Conservation (phyloP, 805 yeast species). For the Ogataea degrootiae region DNA sequence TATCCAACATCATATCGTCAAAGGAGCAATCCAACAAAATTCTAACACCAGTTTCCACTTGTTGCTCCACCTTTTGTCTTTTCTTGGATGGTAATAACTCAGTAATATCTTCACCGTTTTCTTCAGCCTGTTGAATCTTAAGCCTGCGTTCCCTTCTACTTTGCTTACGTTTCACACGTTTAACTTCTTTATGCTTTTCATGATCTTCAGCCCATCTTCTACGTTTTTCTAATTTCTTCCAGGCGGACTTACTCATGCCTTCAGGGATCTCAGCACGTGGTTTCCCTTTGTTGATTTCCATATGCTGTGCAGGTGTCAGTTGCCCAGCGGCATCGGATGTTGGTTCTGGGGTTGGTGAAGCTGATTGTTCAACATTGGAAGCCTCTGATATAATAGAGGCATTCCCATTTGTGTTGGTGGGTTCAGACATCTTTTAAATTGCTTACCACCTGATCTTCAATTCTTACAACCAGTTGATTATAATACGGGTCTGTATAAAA, state of each 20-base stretch:
- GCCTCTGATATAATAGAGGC: too few species aligned
- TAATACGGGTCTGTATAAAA: too few species aligned
- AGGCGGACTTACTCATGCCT: constrained; percentile 83
- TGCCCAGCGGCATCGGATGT: too few species aligned
- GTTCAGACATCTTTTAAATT: too few species aligned
- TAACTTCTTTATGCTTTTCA: constrained; percentile 49
- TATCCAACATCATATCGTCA: constrained; percentile 82
- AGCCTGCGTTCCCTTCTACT: constrained; percentile 27
- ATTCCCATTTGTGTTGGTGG: too few species aligned
- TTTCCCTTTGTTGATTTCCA: too few species aligned
- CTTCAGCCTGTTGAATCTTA: constrained; percentile 31
- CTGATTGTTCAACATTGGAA: too few species aligned
- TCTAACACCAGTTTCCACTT: constrained; percentile 42
- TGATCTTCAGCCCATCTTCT: constrained; percentile 57
- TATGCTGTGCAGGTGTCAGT: too few species aligned
- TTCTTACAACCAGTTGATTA: background rate
- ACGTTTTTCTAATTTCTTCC: constrained; percentile 64
- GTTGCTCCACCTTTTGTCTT: constrained; percentile 39
- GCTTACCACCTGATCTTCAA: background rate
- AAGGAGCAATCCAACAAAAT: constrained; percentile 86
- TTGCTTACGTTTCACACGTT: constrained; percentile 52
- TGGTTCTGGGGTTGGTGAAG: too few species aligned
- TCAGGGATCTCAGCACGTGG: constrained; percentile 47
- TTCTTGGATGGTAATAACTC: constrained; percentile 32
- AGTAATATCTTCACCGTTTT: constrained; percentile 32